A percentile compares a stretch with the other conserved stretches of the same genome.
These are phyloP conservation scores for Cyanidium caldarium DNA, from an alignment of 23 red algal genomes.

Conservation along the genomic window DNA sequence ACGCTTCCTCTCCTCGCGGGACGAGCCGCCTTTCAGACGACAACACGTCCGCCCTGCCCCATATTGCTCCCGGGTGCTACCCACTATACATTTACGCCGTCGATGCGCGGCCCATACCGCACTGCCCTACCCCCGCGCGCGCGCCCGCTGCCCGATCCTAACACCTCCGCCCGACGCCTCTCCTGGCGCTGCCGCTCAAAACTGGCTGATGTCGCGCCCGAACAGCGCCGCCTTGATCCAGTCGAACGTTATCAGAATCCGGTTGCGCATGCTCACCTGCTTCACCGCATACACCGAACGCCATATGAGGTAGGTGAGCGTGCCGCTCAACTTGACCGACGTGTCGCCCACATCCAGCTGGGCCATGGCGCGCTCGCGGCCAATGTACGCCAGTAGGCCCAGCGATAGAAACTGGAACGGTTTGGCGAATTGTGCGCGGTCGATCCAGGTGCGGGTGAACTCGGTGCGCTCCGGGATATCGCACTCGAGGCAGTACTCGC, in stretches of 20 bases:
- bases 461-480: constrained; percentile 16
- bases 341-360: constrained; percentile 26
- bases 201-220: constrained; percentile 81
- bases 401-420: constrained; percentile 73
- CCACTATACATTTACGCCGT: too few relatives aligned
- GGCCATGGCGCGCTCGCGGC: constrained; percentile 24
- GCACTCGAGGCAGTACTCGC: constrained; percentile 36
- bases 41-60: too few relatives aligned
- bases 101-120: too few relatives aligned
- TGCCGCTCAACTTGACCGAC: constrained; percentile 38
- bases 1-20: too few relatives aligned
- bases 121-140: too few relatives aligned
- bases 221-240: constrained; percentile 75
- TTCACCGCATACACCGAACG: constrained; percentile 80
- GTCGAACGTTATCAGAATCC: constrained; percentile 71
- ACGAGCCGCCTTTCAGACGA: too few relatives aligned
- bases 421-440: constrained; percentile 10
- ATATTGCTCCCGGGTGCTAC: too few relatives aligned
- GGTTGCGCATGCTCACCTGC: constrained; percentile 70
- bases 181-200: constrained; percentile 19
- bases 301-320: constrained; percentile 53
- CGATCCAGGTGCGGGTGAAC: constrained; percentile 15
- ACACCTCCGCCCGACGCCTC: too few relatives aligned
- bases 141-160: too few relatives aligned
- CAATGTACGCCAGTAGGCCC: constrained; percentile 58